Evolutionary conservation across 352 stramenopile genomes (phyloP).

Genomic region (Sclerospora graminicola): DNA sequence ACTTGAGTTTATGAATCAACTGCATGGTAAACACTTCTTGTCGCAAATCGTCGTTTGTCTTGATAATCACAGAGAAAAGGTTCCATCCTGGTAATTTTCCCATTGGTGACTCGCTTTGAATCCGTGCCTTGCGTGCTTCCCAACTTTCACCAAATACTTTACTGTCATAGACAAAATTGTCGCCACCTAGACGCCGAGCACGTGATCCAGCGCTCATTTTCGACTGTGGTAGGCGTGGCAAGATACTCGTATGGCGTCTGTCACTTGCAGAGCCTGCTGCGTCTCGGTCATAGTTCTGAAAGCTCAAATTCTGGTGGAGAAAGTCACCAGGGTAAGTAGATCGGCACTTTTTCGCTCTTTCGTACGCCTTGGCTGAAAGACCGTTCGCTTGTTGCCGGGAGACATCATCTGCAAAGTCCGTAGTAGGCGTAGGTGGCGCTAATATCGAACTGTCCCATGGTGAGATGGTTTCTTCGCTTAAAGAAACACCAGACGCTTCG

Average conservation of each 20-base stretch:
- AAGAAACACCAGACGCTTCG: constrained; percentile 24
- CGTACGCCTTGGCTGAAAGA: background rate
- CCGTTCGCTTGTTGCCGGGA: constrained; percentile 1
- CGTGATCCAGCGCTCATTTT: constrained; percentile 16
- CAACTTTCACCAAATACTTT: constrained; percentile 74
- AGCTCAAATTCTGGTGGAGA: constrained; percentile 10
- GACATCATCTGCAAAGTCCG: constrained; percentile 8
- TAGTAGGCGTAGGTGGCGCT: constrained; percentile 9
- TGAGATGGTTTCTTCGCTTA: constrained; percentile 12
- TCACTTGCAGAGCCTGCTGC: constrained; percentile 1
- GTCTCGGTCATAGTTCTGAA: constrained; percentile 9
- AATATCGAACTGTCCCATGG: constrained; percentile 22
- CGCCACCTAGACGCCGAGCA: constrained; percentile 21
- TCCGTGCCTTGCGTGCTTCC: constrained; percentile 47
- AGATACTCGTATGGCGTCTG: constrained; percentile 13
- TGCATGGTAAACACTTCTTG: constrained; percentile 97
- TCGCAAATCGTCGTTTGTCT: constrained; percentile 95
- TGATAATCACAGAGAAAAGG: constrained; percentile 92
- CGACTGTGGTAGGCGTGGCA: constrained; percentile 16
- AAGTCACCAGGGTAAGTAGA: constrained; percentile 2
- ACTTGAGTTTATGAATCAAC: constrained; percentile 91
- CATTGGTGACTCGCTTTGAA: constrained; percentile 60
- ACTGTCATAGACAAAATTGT: constrained; percentile 72
- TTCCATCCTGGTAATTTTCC: constrained; percentile 81
- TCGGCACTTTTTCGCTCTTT: constrained; percentile 4